These are phyloP conservation scores for Candida mesenterica DNA, from an alignment of 1,139 yeast species.

Conservation along the genomic window DNA sequence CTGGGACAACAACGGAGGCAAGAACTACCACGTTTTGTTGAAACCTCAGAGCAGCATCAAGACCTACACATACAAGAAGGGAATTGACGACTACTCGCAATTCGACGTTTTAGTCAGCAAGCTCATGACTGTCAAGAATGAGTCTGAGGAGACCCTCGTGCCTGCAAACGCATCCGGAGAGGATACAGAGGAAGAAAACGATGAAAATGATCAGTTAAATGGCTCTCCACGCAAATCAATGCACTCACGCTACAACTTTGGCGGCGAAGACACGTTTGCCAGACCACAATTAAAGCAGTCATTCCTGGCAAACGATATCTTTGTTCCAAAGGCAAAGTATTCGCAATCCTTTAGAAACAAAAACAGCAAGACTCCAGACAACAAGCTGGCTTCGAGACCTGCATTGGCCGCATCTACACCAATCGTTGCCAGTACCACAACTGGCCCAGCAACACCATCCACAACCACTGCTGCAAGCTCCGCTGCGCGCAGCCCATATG, in stretches of 20 bases:
- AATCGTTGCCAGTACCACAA: background rate
- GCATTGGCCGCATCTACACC: background rate
- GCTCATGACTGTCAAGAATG: slow-evolving; percentile 13
- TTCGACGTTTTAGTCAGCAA: slow-evolving; percentile 27
- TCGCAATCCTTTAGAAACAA: slow-evolving; percentile 18
- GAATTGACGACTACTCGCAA: slow-evolving; percentile 18
- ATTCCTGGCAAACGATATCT: slow-evolving; percentile 26
- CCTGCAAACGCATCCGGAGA: background rate
- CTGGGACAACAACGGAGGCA: slow-evolving; percentile 24
- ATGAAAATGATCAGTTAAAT: slow-evolving; percentile 5
- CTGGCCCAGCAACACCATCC: slow-evolving; percentile 1
- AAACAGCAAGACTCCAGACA: background rate
- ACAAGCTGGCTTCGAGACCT: background rate
- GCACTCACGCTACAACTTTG: slow-evolving; percentile 12
- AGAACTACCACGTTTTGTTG: slow-evolving; percentile 30
- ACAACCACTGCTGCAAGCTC: background rate
- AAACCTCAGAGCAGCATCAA: slow-evolving; percentile 17
- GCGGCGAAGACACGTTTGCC: slow-evolving; percentile 3
- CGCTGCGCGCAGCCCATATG: background rate
- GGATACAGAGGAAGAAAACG: slow-evolving; percentile 5
- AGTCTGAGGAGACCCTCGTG: background rate
- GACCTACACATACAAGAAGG: slow-evolving; percentile 15
- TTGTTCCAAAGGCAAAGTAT: slow-evolving; percentile 17
- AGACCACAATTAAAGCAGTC: slow-evolving; percentile 28
- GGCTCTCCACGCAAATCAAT: slow-evolving; percentile 12